Evolutionary conservation across 2,329 filamentous ascomycete genomes (phyloP), one percentile per base, ranked within the genome.

Genomic region (Colletotrichum destructivum): DNA sequence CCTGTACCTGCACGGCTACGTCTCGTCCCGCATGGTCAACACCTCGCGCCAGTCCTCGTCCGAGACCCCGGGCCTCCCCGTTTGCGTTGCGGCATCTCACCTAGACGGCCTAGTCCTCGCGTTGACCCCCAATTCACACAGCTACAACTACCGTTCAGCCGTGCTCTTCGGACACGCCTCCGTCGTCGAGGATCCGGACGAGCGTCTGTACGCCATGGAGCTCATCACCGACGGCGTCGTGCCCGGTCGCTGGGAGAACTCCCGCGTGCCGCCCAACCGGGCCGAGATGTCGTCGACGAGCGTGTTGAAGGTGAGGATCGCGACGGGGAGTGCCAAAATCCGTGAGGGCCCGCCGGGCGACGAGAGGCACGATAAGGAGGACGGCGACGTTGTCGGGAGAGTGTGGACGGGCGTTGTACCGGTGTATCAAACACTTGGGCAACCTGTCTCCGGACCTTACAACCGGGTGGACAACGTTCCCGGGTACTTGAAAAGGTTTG

Each of bases 61-160:
- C 81, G 9, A 54, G 23, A 31, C 23, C 23, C 76, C 84, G 31
- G 91, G 92, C 12, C 81, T 97, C 23, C 93, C 94, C 1, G 83
- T 97, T 52, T 92, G 90, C 77, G 85, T 96, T 44, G 88, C 92
- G 26, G 93, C 93, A 1, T 93, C 90, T 56, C 90, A 92, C 78
- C 83, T 97, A 49, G 94, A 97, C 82, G 94, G 94, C 49, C 85
- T 96, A 63, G 91, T 97, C 11, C 89, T 97, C 42, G 89, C 93
- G 23, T 87, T 97, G 16, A 94, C 94, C 0, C 93, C 94, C 15
- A 93, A 94, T 84, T 89, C 89, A 71, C 94, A 97, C 84, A 93
- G 89, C 83, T 95, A 94, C 85, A 96, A 97, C 85, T 97, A 96
- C 84, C 93, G 94, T 73, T 94, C 91, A 49, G 93, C 93, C 13